Evolutionary conservation across 164 flowering plant species (phyloP).

Genomic region (Macadamia tetraphylla): DNA sequence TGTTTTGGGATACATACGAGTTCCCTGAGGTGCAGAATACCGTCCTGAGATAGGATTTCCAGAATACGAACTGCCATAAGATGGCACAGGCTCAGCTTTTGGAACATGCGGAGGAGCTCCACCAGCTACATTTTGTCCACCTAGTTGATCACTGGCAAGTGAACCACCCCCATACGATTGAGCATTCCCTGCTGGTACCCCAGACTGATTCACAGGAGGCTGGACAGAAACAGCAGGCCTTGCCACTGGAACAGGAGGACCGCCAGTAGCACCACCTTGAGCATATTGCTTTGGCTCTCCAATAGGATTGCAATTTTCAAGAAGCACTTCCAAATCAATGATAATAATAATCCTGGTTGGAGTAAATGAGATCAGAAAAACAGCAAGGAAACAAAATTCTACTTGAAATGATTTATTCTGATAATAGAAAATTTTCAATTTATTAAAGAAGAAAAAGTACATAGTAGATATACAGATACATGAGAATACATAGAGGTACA

Average conservation of each 20-base stretch:
- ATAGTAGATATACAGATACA: background rate
- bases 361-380: constrained; percentile 1
- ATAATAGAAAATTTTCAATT: too few relatives aligned
- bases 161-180: constrained; percentile 23
- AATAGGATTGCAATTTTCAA: constrained; percentile 50
- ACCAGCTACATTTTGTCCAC: constrained; percentile 21
- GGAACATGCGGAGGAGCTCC: constrained; percentile 26
- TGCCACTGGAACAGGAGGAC: constrained; percentile 21
- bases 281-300: constrained; percentile 58
- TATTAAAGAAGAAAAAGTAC: too few relatives aligned
- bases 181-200: constrained; percentile 22
- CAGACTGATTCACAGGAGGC: constrained; percentile 36
- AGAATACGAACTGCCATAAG: constrained; percentile 28
- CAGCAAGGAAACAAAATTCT: background rate
- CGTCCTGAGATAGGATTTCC: constrained; percentile 34
- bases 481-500: too few relatives aligned
- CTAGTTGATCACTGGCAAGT: constrained; percentile 8
- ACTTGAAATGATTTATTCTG: too few relatives aligned
- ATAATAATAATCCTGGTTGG: constrained; percentile 73
- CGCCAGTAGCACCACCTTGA: constrained; percentile 16
- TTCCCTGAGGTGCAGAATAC: constrained; percentile 23
- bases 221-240: constrained; percentile 33
- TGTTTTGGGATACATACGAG: constrained; percentile 23
- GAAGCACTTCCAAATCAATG: constrained; percentile 55
- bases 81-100: constrained; percentile 17